These are phyloP conservation scores for Neurospora sp. DNA, from an alignment of 495 filamentous ascomycete genomes.

Conservation along the genomic window DNA sequence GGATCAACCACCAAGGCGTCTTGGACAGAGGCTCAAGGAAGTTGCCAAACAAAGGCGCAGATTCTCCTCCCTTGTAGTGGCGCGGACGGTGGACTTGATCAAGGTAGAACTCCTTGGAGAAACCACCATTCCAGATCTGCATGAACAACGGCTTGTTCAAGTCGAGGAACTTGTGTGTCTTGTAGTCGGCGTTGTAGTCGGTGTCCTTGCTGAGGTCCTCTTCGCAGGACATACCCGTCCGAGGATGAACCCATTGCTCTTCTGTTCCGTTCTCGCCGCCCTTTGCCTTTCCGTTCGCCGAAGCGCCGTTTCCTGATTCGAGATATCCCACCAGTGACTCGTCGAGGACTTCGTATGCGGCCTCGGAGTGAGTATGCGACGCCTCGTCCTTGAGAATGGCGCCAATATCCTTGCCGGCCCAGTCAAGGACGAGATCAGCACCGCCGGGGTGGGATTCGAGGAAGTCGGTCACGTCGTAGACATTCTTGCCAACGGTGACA, in stretches of 20 bases:
- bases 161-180: constrained; percentile 87
- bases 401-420: constrained; percentile 78
- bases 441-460: constrained; percentile 85
- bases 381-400: constrained; percentile 74
- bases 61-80: constrained; percentile 86
- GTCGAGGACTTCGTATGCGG: constrained; percentile 88
- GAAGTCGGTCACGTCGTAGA: constrained; percentile 92
- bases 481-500: constrained; percentile 78
- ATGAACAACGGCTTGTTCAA: constrained; percentile 72
- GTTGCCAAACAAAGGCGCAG: constrained; percentile 93
- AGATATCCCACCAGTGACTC: constrained; percentile 72
- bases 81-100: constrained; percentile 91
- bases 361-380: constrained; percentile 77
- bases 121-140: constrained; percentile 84
- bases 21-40: constrained; percentile 91
- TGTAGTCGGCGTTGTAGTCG: constrained; percentile 62
- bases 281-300: constrained; percentile 16
- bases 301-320: constrained; percentile 33
- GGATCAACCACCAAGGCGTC: constrained; percentile 88
- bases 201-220: constrained; percentile 84
- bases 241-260: constrained; percentile 42
- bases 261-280: constrained; percentile 15
- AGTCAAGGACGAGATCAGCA: constrained; percentile 76
- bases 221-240: constrained; percentile 74
- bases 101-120: constrained; percentile 88